Evolutionary conservation across 345 rosid genomes (phyloP).

Genomic region (Odontarrhena argentea): DNA sequence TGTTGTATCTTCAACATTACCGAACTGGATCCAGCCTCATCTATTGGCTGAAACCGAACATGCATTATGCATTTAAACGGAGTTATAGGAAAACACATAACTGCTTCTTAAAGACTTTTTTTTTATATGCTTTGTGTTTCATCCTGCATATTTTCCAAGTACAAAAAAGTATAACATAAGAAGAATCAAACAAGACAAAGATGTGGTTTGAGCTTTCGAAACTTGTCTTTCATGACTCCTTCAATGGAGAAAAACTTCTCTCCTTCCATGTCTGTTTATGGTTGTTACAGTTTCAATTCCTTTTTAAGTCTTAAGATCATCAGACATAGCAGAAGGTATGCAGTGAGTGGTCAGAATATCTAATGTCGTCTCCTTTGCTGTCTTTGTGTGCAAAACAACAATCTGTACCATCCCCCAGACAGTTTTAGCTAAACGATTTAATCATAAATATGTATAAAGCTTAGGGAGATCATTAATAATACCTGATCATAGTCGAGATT

Average conservation of each 20-base stretch:
- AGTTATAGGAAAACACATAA: background rate
- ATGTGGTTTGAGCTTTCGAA: constrained; percentile 7
- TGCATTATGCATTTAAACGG: background rate
- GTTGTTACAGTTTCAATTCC: background rate
- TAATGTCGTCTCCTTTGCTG: constrained; percentile 75
- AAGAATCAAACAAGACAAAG: constrained; percentile 14
- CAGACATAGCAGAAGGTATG: constrained; percentile 87
- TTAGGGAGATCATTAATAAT: constrained; percentile 8
- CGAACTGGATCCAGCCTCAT: too few species aligned
- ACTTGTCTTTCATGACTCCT: constrained; percentile 18
- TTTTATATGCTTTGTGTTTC: background rate
- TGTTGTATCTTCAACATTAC: too few species aligned
- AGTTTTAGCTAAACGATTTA: constrained; percentile 13
- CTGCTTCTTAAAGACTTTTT: background rate
- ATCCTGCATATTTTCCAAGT: constrained; percentile 22
- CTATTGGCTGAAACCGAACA: background rate
- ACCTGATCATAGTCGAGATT: constrained; percentile 92
- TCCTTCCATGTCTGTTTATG: constrained; percentile 20
- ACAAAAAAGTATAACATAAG: constrained; percentile 4
- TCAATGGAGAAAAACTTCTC: too few species aligned
- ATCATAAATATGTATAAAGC: background rate
- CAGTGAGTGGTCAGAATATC: constrained; percentile 84
- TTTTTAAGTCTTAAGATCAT: constrained; percentile 64
- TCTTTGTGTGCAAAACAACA: constrained; percentile 64
- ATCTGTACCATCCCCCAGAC: constrained; percentile 46